These are phyloP conservation scores for Aleurites moluccanus DNA, from an alignment of 441 rosid species.

Conservation along the genomic window DNA sequence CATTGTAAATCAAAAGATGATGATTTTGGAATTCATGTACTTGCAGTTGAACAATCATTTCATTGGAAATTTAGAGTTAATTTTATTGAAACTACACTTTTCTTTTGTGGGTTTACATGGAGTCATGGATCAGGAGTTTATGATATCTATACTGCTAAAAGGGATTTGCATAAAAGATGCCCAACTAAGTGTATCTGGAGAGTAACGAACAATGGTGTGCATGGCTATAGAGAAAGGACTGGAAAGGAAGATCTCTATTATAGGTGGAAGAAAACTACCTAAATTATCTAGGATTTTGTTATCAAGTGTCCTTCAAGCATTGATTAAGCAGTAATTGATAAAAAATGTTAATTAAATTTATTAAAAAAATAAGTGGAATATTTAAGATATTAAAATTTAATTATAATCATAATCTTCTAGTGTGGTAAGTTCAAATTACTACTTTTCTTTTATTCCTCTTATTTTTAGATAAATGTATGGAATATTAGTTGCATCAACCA, in stretches of 20 bases:
- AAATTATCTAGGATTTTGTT: too few species aligned
- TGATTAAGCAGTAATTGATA: too few species aligned
- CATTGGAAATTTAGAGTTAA: constrained; percentile 16
- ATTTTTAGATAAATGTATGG: too few species aligned
- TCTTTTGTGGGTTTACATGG: constrained; percentile 24
- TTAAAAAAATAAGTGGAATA: too few species aligned
- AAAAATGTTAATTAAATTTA: too few species aligned
- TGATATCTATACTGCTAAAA: constrained; percentile 7
- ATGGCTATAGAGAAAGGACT: background rate
- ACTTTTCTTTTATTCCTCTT: too few species aligned
- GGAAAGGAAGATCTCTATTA: constrained; percentile 14
- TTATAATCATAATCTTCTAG: too few species aligned
- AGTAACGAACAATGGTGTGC: constrained; percentile 3
- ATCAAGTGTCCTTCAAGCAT: too few species aligned
- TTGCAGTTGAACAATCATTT: background rate
- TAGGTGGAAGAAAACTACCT: background rate
- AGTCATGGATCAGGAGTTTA: background rate
- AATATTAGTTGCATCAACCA: too few species aligned
- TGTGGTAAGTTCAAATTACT: too few species aligned
- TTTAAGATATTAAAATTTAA: too few species aligned
- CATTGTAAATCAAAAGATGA: constrained; percentile 17
- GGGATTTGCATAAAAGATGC: constrained; percentile 18
- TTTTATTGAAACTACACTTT: constrained; percentile 7
- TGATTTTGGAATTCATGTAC: constrained; percentile 19
- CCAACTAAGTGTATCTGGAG: background rate